Conservation (phyloP, 2,329 filamentous ascomycete species). For the Colletotrichum musicola region DNA sequence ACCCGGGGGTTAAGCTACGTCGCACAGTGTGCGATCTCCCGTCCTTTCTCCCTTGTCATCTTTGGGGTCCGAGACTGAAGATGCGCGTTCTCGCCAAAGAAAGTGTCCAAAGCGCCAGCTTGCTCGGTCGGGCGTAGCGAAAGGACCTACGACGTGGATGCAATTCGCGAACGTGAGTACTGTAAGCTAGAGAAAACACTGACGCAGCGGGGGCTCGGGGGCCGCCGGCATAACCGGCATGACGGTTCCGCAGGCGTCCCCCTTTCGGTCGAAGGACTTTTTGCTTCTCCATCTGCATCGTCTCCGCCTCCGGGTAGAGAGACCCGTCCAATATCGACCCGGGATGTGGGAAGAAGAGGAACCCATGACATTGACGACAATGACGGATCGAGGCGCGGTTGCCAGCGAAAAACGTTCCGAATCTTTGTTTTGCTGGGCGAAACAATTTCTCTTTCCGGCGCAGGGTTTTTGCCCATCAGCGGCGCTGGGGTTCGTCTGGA, state of each 20-base stretch:
- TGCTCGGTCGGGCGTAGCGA: neutral
- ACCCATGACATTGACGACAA: neutral
- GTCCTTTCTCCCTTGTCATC: neutral
- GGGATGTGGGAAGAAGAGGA: constrained; percentile 25
- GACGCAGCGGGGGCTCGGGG: neutral
- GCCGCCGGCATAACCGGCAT: neutral
- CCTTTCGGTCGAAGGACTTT: neutral
- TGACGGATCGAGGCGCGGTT: neutral
- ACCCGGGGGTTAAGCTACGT: neutral
- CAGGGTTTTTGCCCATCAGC: constrained; percentile 3
- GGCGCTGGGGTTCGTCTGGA: constrained; percentile 27
- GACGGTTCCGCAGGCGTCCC: neutral
- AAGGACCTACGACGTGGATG: neutral
- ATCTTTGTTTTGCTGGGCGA: constrained; percentile 1
- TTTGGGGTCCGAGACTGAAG: neutral
- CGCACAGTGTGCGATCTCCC: neutral
- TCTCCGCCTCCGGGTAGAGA: neutral
- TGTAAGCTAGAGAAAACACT: neutral
- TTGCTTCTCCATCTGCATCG: neutral
- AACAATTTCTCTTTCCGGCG: neutral
- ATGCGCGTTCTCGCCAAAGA: neutral
- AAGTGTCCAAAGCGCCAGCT: neutral
- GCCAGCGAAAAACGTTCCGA: neutral
- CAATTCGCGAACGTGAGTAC: neutral
- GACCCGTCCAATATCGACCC: neutral